Conservation (phyloP, 2,329 filamentous ascomycete species). For the Taxawa tesnikishii region DNA sequence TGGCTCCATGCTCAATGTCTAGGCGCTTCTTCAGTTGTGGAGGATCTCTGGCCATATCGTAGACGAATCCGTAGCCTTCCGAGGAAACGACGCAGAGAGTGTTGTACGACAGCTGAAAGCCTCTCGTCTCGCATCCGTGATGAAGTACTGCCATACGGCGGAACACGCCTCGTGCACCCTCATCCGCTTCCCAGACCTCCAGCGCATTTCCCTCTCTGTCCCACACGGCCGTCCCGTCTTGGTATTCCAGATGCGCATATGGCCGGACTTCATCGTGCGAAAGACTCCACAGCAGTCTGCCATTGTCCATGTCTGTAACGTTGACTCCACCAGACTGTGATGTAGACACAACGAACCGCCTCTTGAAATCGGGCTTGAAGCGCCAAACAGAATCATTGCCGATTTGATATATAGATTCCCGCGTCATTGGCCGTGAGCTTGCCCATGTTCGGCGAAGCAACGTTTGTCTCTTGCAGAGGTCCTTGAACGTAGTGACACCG, state of each 20-base stretch:
- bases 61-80: constrained; percentile 32
- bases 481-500: constrained; percentile 28
- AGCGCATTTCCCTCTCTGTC: constrained; percentile 31
- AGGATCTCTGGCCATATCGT: constrained; percentile 25
- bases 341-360: constrained; percentile 32
- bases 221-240: constrained; percentile 33
- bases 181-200: constrained; percentile 32
- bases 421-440: constrained; percentile 18
- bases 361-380: constrained; percentile 34
- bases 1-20: constrained; percentile 26
- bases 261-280: constrained; percentile 22
- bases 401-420: constrained; percentile 28
- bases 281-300: constrained; percentile 25
- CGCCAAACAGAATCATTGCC: constrained; percentile 31
- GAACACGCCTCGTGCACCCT: constrained; percentile 25
- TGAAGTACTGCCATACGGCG: constrained; percentile 25
- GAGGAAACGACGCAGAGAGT: constrained; percentile 35
- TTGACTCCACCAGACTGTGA: constrained; percentile 32
- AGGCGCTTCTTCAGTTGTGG: constrained; percentile 23
- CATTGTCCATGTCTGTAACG: constrained; percentile 35
- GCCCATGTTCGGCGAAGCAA: constrained; percentile 28
- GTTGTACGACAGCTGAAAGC: constrained; percentile 31
- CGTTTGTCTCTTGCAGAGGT: constrained; percentile 29
- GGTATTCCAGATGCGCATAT: constrained; percentile 35
- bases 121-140: constrained; percentile 31